Evolutionary conservation across 257 asterid species (phyloP).

Genomic region (Fraxinus quadrangulata): DNA sequence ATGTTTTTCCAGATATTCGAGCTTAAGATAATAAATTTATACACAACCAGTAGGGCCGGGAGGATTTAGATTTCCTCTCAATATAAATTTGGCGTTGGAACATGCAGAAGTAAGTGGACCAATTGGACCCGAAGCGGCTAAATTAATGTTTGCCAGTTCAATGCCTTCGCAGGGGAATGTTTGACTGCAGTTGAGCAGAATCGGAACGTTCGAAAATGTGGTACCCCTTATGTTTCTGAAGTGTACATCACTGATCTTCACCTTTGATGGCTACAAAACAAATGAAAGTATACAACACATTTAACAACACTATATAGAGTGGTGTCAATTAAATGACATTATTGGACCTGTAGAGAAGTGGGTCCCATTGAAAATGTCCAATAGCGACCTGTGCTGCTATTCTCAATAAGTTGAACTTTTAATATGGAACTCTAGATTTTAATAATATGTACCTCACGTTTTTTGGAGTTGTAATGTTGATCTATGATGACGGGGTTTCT

Average conservation of each 20-base stretch:
- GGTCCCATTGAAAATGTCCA: too few relatives aligned
- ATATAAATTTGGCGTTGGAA: constrained; percentile 26
- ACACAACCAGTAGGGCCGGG: constrained; percentile 26
- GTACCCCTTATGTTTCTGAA: constrained; percentile 72
- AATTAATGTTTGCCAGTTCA: constrained; percentile 48
- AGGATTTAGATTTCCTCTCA: constrained; percentile 32
- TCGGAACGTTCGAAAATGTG: constrained; percentile 31
- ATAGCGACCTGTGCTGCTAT: too few relatives aligned
- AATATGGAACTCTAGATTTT: too few relatives aligned
- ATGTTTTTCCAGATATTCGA: too few relatives aligned
- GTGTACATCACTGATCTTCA: constrained; percentile 49
- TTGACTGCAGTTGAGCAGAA: constrained; percentile 56
- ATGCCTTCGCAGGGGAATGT: constrained; percentile 53
- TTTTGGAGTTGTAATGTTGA: constrained; percentile 61
- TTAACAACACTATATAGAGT: too few relatives aligned
- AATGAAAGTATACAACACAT: too few relatives aligned
- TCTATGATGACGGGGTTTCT: constrained; percentile 70
- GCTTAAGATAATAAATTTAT: constrained; percentile 1
- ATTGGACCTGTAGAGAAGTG: too few relatives aligned
- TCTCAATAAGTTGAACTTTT: too few relatives aligned
- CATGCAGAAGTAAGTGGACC: constrained; percentile 32
- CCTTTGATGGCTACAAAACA: constrained; percentile 56
- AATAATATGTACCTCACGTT: constrained; percentile 26
- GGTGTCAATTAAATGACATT: too few relatives aligned
- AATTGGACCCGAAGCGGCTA: constrained; percentile 26